These are phyloP conservation scores for Penicillium ochrochloron DNA, from an alignment of 495 filamentous ascomycete genomes.

Conservation along the genomic window DNA sequence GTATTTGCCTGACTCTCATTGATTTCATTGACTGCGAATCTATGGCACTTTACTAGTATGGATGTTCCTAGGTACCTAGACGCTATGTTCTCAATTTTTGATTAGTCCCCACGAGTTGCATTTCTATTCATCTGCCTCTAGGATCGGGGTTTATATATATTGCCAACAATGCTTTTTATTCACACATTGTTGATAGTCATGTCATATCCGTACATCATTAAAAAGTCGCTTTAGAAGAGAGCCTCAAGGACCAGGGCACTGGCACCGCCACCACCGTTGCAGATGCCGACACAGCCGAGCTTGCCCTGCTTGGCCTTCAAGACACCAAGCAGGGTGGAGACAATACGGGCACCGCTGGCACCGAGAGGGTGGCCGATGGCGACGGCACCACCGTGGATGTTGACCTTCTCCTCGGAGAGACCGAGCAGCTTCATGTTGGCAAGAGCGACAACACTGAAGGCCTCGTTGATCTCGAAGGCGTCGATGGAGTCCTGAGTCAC, in stretches of 20 bases:
- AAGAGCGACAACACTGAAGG: conserved; percentile 93
- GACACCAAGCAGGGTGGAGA: conserved; percentile 88
- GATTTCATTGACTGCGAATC: no score
- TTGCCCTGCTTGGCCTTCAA: conserved; percentile 88
- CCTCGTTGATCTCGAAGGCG: conserved; percentile 98
- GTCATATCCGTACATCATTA: conserved; percentile 37
- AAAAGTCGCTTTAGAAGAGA: conserved; percentile 36
- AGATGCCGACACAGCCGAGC: conserved; percentile 93
- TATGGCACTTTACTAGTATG: no score
- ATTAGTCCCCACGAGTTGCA: conserved; percentile 4
- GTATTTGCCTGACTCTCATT: not conserved
- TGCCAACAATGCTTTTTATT: conserved; percentile 19
- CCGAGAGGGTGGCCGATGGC: conserved; percentile 95
- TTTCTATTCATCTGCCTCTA: not conserved
- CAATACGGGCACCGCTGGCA: conserved; percentile 88
- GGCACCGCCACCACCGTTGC: conserved; percentile 96
- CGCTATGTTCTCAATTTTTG: not conserved
- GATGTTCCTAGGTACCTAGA: not conserved
- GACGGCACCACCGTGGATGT: conserved; percentile 93
- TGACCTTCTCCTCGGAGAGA: conserved; percentile 83
- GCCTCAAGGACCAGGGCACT: conserved; percentile 87
- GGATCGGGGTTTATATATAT: conserved; percentile 17
- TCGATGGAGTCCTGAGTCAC: conserved; percentile 76
- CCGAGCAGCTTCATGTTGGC: conserved; percentile 91
- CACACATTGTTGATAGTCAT: conserved; percentile 26